Evolutionary conservation across 2,329 filamentous ascomycete genomes (phyloP).

Genomic region (Colletotrichum liaoningense): DNA sequence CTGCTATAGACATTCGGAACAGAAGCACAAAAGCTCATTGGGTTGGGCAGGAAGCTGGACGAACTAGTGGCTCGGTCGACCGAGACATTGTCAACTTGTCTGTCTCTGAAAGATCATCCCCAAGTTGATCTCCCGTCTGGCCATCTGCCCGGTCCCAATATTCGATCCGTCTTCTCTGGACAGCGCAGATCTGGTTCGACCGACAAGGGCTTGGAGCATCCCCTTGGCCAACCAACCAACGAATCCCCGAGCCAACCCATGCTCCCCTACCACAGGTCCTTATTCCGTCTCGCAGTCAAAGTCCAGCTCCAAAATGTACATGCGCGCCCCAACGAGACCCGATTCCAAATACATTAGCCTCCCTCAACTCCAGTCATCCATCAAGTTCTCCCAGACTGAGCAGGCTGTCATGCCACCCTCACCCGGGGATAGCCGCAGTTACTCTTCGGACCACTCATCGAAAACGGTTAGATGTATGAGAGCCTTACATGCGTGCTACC

Average conservation of each 20-base stretch:
- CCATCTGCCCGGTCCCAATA: neutral
- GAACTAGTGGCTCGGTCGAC: slow-evolving; percentile 14
- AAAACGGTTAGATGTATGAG: neutral
- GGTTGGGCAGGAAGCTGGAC: neutral
- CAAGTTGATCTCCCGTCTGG: neutral
- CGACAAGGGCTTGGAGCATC: neutral
- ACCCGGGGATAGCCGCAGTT: neutral
- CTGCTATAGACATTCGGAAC: neutral
- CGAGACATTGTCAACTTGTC: slow-evolving; percentile 24
- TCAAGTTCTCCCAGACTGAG: neutral
- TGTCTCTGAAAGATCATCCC: neutral
- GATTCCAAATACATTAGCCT: slow-evolving; percentile 23
- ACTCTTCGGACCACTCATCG: neutral
- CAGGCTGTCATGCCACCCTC: neutral
- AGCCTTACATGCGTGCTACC: neutral
- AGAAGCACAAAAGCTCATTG: slow-evolving; percentile 5
- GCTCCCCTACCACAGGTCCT: neutral
- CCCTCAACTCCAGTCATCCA: neutral
- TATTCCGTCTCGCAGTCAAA: neutral
- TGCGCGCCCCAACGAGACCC: neutral
- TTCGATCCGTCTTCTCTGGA: neutral
- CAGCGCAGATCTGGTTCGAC: neutral
- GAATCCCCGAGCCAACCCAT: neutral
- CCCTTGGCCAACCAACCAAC: neutral
- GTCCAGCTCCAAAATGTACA: neutral